Evolutionary conservation across 441 rosid genomes (phyloP), one percentile per base, ranked within the genome.

Genomic region (Gossypium gossypioides): DNA sequence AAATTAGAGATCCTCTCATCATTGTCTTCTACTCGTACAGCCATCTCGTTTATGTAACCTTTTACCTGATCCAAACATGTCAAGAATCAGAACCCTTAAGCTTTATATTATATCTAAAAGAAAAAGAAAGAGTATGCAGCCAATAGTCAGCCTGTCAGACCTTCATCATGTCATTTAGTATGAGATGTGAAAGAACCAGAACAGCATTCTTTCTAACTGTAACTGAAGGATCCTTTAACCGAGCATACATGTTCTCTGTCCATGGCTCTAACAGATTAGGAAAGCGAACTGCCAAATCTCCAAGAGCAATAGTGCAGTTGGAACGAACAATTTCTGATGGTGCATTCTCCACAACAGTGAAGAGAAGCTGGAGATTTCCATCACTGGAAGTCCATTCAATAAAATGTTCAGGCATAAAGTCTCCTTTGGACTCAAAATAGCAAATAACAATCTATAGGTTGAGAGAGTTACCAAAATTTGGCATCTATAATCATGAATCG

Each of bases 121-220:
- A 50, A 55, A n/a, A 27, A 67, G 51, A 32, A 74, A 46, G 62
- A 77, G 64, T 34, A 59, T 62, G 69, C 71, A 68, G 64, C 29
- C 42, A 21, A 34, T 58, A 74, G 54, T 72, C 59, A 72, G 79
- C 37, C 16, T 61, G 60, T 78, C 82, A 40, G 42, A 95, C 98
- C 97, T 93, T 96, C 99, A 96, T 96, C 99, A 96, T 96, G 78
- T 96, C 99, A 83, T 96, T 96, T 84, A 93, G 77, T 82, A 96
- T 96, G 78, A 96, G 97, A 84, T 93, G 99, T 59, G 98, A 96
- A 74, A 96, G 98, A 78, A 96, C 98, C 80, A 96, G 80, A 75
- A 96, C 99, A 65, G 97, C 98, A 85, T 96, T 96, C 88, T 96
- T 92, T 84, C 98, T 81, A 69, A 93, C 99, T 62, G 97, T 85